Evolutionary conservation across 2,329 filamentous ascomycete species (phyloP).

Genomic region (Colletotrichum melonis): DNA sequence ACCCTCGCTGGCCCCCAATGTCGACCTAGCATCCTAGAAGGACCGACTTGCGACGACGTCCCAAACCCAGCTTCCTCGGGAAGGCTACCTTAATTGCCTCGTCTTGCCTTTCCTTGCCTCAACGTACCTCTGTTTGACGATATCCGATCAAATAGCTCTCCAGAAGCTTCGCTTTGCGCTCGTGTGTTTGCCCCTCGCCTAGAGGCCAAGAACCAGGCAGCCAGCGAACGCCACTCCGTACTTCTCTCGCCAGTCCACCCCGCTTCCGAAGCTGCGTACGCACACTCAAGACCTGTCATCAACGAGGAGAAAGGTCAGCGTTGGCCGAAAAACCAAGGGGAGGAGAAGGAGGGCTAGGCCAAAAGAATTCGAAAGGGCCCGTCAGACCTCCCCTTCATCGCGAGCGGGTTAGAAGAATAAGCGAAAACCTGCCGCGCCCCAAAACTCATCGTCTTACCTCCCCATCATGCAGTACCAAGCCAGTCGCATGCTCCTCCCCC

Average conservation of each 20-base stretch:
- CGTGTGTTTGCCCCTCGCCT: neutral
- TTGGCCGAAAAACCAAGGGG: conserved; percentile 1
- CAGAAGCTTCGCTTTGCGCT: neutral
- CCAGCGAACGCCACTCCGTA: conserved; percentile 1
- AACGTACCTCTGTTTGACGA: neutral
- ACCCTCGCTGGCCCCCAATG: conserved; percentile 14
- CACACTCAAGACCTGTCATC: neutral
- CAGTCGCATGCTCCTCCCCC: conserved; percentile 9
- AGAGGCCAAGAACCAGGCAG: conserved; percentile 5
- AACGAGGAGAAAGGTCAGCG: neutral
- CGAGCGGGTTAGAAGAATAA: neutral
- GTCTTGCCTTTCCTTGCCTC: neutral
- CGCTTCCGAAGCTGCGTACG: neutral
- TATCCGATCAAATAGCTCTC: neutral
- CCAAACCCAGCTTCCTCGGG: neutral
- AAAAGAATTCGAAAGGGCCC: neutral
- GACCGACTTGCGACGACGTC: conserved; percentile 1
- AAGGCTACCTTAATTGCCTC: neutral
- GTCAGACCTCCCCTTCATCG: conserved; percentile 1
- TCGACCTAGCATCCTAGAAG: neutral
- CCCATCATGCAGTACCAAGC: conserved; percentile 33
- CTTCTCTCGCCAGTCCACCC: neutral
- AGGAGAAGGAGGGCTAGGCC: conserved; percentile 1
- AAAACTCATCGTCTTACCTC: conserved; percentile 1
- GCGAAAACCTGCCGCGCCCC: neutral